phyloP scores from a whole-genome alignment of 2,329 filamentous ascomycete species.

The Botrytis sinoallii region DNA sequence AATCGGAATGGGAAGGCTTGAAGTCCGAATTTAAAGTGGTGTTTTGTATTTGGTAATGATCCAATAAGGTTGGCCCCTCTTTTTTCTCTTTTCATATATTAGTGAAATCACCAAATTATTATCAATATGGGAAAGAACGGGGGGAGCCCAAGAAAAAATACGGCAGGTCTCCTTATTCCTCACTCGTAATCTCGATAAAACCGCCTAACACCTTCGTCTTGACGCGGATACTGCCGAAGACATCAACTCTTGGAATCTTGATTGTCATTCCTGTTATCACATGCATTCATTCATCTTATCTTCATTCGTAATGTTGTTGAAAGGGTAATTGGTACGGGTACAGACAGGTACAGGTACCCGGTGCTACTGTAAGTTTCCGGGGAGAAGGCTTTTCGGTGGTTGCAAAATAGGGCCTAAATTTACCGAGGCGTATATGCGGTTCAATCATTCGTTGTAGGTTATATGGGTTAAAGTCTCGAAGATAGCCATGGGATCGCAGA shows the following conservation, averaged over 20 bases:
- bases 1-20: too few species aligned
- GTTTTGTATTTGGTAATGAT: constrained; percentile 1
- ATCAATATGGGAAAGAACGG: background rate
- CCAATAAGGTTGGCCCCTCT: constrained; percentile 1
- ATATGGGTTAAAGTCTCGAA: background rate
- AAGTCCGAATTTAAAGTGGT: background rate
- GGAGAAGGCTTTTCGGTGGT: background rate
- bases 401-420: background rate
- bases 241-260: background rate
- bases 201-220: background rate
- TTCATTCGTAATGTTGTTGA: background rate
- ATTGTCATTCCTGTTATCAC: background rate
- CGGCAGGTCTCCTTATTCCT: background rate
- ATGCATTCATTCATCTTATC: constrained; percentile 5
- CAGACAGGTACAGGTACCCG: background rate
- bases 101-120: background rate
- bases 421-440: background rate
- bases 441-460: background rate
- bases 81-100: background rate
- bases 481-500: background rate
- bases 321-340: background rate
- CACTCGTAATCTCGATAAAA: constrained; percentile 1
- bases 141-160: background rate
- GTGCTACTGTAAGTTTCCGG: background rate
- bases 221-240: background rate